phyloP scores from a whole-genome alignment of 352 stramenopile genomes.

The Pythium rhizo-oryzae region DNA sequence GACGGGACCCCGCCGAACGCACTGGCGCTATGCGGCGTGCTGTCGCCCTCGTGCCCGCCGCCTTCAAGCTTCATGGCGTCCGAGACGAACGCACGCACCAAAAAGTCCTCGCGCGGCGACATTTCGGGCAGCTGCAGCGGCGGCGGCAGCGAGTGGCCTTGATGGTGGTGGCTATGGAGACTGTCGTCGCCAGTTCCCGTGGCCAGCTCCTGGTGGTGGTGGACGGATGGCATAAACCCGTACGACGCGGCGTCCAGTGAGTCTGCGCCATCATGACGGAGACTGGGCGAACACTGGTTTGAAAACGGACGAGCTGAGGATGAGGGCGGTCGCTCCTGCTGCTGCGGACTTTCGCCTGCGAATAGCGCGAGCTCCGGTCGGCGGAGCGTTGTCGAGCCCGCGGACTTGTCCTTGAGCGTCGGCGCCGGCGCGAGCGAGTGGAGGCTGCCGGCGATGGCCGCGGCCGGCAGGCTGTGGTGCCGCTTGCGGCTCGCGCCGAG shows the following conservation, averaged over 20 bases:
- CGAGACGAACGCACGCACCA: slow-evolving; percentile 72
- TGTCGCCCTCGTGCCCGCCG: slow-evolving; percentile 2
- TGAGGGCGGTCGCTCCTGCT: not conserved
- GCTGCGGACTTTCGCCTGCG: not conserved
- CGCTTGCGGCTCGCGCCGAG: slow-evolving; percentile 42
- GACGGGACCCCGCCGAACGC: not conserved
- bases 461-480: slow-evolving; percentile 51
- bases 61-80: slow-evolving; percentile 52
- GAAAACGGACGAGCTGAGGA: not conserved
- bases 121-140: slow-evolving; percentile 42
- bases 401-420: not conserved
- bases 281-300: slow-evolving; percentile 28
- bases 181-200: not conserved
- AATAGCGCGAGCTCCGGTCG: slow-evolving; percentile 23
- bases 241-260: slow-evolving; percentile 6
- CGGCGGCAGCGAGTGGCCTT: slow-evolving; percentile 3
- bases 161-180: not conserved
- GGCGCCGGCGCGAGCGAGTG: slow-evolving; percentile 13
- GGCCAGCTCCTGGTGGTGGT: not conserved
- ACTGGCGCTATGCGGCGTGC: not conserved
- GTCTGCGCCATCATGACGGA: not conserved
- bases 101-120: slow-evolving; percentile 66
- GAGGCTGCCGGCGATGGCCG: slow-evolving; percentile 33
- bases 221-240: not conserved
- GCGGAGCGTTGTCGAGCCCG: not conserved